Conservation (phyloP, 768 basidiomycete genomes). For the Hygrocybe punicea region DNA sequence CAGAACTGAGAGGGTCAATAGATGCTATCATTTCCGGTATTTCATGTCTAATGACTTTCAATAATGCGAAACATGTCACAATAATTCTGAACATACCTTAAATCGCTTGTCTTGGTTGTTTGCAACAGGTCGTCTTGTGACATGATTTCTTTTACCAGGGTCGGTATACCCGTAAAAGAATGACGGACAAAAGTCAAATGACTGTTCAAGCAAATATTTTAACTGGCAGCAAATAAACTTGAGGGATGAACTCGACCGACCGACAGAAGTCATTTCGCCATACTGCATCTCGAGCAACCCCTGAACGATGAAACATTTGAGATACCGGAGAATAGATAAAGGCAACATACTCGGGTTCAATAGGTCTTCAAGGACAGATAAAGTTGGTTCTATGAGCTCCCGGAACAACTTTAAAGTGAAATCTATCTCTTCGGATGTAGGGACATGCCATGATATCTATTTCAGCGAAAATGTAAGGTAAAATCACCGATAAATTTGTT, state of each 20-base stretch:
- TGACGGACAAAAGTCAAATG: slow-evolving; percentile 71
- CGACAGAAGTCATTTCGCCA: slow-evolving; percentile 90
- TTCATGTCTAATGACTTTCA: slow-evolving; percentile 49
- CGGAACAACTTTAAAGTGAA: slow-evolving; percentile 70
- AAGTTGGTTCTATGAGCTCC: slow-evolving; percentile 61
- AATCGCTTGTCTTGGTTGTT: slow-evolving; percentile 51
- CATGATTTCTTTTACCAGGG: slow-evolving; percentile 54
- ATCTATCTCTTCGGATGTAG: slow-evolving; percentile 63
- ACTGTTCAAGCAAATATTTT: slow-evolving; percentile 29
- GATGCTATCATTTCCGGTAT: slow-evolving; percentile 75
- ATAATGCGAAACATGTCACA: background rate
- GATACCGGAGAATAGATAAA: background rate
- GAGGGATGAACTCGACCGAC: slow-evolving; percentile 29
- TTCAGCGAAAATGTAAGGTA: background rate
- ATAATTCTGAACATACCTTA: background rate
- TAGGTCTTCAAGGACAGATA: slow-evolving; percentile 53
- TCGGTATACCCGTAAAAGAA: slow-evolving; percentile 71
- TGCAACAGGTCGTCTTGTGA: slow-evolving; percentile 46
- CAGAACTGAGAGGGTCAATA: slow-evolving; percentile 56
- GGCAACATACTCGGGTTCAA: slow-evolving; percentile 47
- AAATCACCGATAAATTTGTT: background rate
- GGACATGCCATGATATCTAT: slow-evolving; percentile 77
- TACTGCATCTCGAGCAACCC: slow-evolving; percentile 48
- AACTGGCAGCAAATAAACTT: no score
- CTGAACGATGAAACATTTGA: slow-evolving; percentile 22